Evolutionary conservation across 495 filamentous ascomycete genomes (phyloP).

Genomic region (Aspergillus baeticus): DNA sequence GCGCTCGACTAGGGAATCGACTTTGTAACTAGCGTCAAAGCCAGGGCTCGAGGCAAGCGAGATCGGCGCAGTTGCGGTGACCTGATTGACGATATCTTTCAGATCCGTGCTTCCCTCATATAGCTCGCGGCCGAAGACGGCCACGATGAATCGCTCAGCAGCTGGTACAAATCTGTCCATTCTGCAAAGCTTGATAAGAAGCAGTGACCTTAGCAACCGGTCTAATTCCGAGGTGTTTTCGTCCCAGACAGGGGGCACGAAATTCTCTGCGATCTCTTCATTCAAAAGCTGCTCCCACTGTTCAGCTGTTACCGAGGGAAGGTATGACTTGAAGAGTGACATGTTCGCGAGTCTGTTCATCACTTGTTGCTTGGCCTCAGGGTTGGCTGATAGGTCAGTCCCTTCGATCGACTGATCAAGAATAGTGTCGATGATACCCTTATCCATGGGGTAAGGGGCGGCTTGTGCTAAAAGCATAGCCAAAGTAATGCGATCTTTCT

Average conservation of each 20-base stretch:
- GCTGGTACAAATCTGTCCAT: slow-evolving; percentile 92
- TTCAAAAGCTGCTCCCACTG: slow-evolving; percentile 78
- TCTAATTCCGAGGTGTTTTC: slow-evolving; percentile 62
- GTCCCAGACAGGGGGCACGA: slow-evolving; percentile 77
- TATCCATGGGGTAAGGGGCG: slow-evolving; percentile 91
- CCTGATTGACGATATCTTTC: slow-evolving; percentile 78
- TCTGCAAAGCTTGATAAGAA: slow-evolving; percentile 91
- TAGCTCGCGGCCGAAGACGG: slow-evolving; percentile 82
- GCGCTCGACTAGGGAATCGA: slow-evolving; percentile 88
- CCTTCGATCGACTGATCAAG: slow-evolving; percentile 76
- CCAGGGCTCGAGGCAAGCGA: slow-evolving; percentile 90
- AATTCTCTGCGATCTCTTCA: slow-evolving; percentile 86
- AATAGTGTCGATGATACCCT: slow-evolving; percentile 78
- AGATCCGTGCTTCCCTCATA: slow-evolving; percentile 83
- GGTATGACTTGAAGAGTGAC: slow-evolving; percentile 68
- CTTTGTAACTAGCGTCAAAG: slow-evolving; percentile 98
- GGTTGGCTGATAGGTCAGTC: slow-evolving; percentile 71
- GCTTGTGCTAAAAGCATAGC: slow-evolving; percentile 97
- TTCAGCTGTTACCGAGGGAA: slow-evolving; percentile 57
- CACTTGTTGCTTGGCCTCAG: slow-evolving; percentile 63
- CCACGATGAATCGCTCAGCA: slow-evolving; percentile 84
- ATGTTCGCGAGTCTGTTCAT: slow-evolving; percentile 67
- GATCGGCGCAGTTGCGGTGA: slow-evolving; percentile 81
- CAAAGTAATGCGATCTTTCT: slow-evolving; percentile 90
- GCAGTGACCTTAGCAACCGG: slow-evolving; percentile 75